A percentile compares a stretch with the other conserved stretches of the same genome.
phyloP scores from a whole-genome alignment of 345 rosid species.

The Laguncularia racemosa region DNA sequence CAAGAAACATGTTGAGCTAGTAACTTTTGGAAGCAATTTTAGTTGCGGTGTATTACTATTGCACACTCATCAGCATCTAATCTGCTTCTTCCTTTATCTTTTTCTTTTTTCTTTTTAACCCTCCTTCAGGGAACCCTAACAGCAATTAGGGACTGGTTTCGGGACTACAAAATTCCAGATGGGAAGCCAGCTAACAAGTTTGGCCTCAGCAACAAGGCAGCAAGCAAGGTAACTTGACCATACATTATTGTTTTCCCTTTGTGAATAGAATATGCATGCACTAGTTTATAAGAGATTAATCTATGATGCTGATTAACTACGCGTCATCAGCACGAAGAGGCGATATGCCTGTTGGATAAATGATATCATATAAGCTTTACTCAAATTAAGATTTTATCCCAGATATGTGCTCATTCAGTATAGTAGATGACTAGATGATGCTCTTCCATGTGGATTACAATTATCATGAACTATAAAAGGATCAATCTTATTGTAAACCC shows the following conservation, averaged over 20 bases:
- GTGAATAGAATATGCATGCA: background rate
- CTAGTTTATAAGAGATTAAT: background rate
- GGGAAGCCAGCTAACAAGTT: conserved; percentile 98
- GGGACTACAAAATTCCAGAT: conserved; percentile 95
- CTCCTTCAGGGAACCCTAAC: conserved; percentile 86
- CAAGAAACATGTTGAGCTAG: too few relatives aligned
- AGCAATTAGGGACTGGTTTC: conserved; percentile 90
- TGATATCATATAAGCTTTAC: too few relatives aligned
- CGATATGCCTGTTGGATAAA: too few relatives aligned
- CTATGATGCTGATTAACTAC: too few relatives aligned
- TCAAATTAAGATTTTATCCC: background rate
- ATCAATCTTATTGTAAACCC: background rate
- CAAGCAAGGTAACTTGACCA: conserved; percentile 49
- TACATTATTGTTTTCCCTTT: background rate
- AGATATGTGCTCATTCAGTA: background rate
- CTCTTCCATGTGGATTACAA: background rate
- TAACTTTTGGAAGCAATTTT: background rate
- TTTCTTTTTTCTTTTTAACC: too few relatives aligned
- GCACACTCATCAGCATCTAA: background rate
- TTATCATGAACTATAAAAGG: background rate
- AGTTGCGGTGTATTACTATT: background rate
- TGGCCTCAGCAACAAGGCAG: conserved; percentile 91
- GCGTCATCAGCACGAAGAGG: too few relatives aligned
- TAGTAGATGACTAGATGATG: background rate
- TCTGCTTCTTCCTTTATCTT: conserved; percentile 4